phyloP scores from a whole-genome alignment of 2,329 filamentous ascomycete species.

The Apiospora aurea region DNA sequence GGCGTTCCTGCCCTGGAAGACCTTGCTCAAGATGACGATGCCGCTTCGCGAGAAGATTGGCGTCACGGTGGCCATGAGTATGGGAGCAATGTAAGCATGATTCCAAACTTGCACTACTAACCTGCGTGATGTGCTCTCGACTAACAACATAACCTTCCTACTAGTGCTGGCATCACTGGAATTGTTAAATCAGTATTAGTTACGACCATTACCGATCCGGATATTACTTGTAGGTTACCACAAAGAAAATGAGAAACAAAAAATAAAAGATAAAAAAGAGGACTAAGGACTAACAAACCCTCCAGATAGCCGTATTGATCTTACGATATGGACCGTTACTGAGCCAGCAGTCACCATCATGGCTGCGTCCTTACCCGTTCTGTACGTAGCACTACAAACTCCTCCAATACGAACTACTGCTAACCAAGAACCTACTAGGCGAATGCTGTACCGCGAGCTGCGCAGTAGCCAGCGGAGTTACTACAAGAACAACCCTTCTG shows the following conservation, averaged over 20 bases:
- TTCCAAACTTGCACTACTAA: neutral
- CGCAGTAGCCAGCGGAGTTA: slow-evolving; percentile 42
- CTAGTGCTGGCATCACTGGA: slow-evolving; percentile 42
- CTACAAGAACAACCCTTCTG: slow-evolving; percentile 29
- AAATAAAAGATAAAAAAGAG: too few relatives aligned
- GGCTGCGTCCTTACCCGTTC: slow-evolving; percentile 44
- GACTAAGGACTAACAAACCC: neutral
- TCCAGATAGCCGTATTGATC: slow-evolving; percentile 41
- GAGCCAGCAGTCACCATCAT: slow-evolving; percentile 47
- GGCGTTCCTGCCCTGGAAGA: slow-evolving; percentile 44
- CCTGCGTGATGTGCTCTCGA: neutral
- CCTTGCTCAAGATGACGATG: slow-evolving; percentile 44
- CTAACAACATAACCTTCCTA: neutral
- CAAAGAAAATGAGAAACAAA: too few relatives aligned
- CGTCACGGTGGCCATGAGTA: slow-evolving; percentile 45
- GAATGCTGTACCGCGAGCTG: slow-evolving; percentile 45
- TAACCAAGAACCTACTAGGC: slow-evolving; percentile 30
- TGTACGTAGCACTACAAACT: slow-evolving; percentile 36
- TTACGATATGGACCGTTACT: slow-evolving; percentile 46
- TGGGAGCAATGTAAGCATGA: slow-evolving; percentile 42
- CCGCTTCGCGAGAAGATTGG: slow-evolving; percentile 43
- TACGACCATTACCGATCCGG: slow-evolving; percentile 41
- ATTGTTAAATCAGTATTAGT: slow-evolving; percentile 46
- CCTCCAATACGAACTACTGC: neutral
- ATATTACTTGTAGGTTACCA: slow-evolving; percentile 38